phyloP scores from a whole-genome alignment of 495 filamentous ascomycete genomes.

The Xylaria acuta region DNA sequence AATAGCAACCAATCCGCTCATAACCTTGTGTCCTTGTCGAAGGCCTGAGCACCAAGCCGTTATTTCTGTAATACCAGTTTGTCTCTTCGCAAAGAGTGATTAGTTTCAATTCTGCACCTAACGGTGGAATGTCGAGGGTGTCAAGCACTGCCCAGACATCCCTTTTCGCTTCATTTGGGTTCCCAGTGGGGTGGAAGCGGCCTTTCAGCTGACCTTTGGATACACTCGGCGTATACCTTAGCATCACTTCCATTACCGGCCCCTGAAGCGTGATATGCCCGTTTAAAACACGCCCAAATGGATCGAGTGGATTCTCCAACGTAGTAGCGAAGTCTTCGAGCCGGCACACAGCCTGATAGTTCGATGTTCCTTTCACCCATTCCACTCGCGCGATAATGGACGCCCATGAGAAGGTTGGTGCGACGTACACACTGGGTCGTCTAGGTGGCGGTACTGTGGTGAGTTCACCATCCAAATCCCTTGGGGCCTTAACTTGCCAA shows the following conservation, averaged over 20 bases:
- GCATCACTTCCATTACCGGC: not conserved
- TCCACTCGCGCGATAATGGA: not conserved
- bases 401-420: constrained; percentile 1
- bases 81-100: not conserved
- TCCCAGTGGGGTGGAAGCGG: not conserved
- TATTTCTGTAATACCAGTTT: not conserved
- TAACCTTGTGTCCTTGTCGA: not conserved
- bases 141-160: not conserved
- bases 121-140: not conserved
- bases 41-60: not conserved
- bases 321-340: not conserved
- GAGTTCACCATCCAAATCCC: not conserved
- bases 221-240: not conserved
- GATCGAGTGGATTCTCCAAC: not conserved
- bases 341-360: not conserved
- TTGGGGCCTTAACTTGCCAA: not conserved
- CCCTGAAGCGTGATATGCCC: not conserved
- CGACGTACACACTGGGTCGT: not conserved
- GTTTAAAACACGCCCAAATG: constrained; percentile 3
- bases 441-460: not conserved
- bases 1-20: constrained; percentile 12
- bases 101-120: not conserved
- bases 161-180: not conserved
- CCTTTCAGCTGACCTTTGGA: not conserved
- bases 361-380: not conserved